A percentile compares a stretch with the other conserved stretches of the same genome.
Evolutionary conservation across 1,284 basidiomycete species (phyloP).

Genomic region (Cronartium quercuum): DNA sequence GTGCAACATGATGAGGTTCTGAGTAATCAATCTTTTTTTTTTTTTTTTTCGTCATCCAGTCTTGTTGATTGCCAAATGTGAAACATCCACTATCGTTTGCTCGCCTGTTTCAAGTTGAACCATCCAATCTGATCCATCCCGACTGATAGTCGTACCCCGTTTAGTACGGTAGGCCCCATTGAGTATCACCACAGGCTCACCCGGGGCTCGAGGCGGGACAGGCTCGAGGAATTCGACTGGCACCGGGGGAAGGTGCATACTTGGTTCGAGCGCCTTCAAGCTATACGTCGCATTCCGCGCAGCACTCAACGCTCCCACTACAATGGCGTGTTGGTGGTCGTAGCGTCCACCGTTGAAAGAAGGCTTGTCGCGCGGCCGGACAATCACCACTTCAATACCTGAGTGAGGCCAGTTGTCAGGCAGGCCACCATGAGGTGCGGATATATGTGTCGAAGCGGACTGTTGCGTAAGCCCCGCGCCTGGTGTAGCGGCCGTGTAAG

Average conservation of each 20-base stretch:
- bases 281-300: not conserved
- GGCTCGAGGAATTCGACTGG: conserved; percentile 36
- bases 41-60: too few species aligned
- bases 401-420: conserved; percentile 35
- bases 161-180: conserved; percentile 42
- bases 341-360: conserved; percentile 40
- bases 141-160: conserved; percentile 38
- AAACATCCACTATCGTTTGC: conserved; percentile 34
- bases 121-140: conserved; percentile 44
- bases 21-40: too few species aligned
- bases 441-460: conserved; percentile 36
- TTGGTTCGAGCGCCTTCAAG: not conserved
- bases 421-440: conserved; percentile 38
- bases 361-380: conserved; percentile 21
- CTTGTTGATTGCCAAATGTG: conserved; percentile 36
- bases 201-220: conserved; percentile 23
- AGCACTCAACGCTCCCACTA: conserved; percentile 23
- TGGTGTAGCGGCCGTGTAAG: conserved; percentile 43
- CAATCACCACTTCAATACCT: conserved; percentile 33
- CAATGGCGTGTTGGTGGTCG: conserved; percentile 39
- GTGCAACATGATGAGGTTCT: too few species aligned
- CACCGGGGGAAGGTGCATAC: not conserved
- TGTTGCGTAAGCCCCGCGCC: conserved; percentile 27
- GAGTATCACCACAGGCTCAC: conserved; percentile 39
- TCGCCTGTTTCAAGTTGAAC: conserved; percentile 38